A percentile compares a stretch with the other conserved stretches of the same genome.
Evolutionary conservation across 805 yeast species (phyloP).

Genomic region (Metschnikowia vanudenii): DNA sequence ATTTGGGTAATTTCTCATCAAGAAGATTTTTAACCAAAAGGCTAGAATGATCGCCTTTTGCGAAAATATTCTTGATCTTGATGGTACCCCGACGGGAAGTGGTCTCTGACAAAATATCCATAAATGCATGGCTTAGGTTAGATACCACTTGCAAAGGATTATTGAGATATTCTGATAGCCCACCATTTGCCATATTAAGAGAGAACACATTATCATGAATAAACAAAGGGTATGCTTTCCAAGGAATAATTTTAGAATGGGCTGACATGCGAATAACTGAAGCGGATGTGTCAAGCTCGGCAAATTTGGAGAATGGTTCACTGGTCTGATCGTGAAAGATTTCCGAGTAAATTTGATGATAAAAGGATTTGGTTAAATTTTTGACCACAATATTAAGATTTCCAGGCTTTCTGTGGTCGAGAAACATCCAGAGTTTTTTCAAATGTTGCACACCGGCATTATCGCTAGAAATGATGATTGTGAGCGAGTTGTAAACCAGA

Average conservation of each 20-base stretch:
- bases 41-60: constrained; percentile 59
- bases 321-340: constrained; percentile 16
- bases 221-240: constrained; percentile 45
- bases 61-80: constrained; percentile 53
- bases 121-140: constrained; percentile 47
- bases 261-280: constrained; percentile 30
- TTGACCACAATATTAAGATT: constrained; percentile 32
- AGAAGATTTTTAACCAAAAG: constrained; percentile 44
- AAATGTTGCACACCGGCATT: constrained; percentile 8
- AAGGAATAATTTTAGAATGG: constrained; percentile 42
- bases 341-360: constrained; percentile 30
- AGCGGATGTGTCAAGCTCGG: constrained; percentile 9
- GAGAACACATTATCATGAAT: constrained; percentile 41
- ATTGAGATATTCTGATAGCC: constrained; percentile 43
- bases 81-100: constrained; percentile 22
- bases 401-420: constrained; percentile 10
- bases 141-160: constrained; percentile 48
- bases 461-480: constrained; percentile 8
- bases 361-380: constrained; percentile 34
- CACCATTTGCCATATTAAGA: constrained; percentile 36
- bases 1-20: constrained; percentile 35
- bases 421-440: constrained; percentile 9
- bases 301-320: constrained; percentile 17
- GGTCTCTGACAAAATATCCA: constrained; percentile 44
- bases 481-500: constrained; percentile 6